phyloP scores from a whole-genome alignment of 441 rosid genomes.

The Manihot esculenta region DNA sequence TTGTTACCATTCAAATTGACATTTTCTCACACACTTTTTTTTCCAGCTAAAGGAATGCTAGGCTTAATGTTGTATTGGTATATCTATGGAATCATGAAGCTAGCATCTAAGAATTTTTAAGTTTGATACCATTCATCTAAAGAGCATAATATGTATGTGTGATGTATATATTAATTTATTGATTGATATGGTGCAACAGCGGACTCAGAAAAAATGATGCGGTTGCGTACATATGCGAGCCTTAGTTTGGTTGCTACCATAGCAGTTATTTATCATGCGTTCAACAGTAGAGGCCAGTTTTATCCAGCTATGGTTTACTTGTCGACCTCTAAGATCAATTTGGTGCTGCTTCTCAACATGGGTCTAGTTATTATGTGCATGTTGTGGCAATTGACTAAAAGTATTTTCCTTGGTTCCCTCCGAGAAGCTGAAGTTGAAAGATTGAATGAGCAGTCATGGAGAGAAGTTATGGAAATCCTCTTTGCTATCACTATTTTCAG shows the following conservation, averaged over 20 bases:
- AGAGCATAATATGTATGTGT: neutral
- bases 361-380: constrained; percentile 79
- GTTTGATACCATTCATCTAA: neutral
- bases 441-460: constrained; percentile 92
- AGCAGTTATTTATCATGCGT: constrained; percentile 81
- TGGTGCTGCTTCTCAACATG: constrained; percentile 86
- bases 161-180: neutral
- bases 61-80: neutral
- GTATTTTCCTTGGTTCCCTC: constrained; percentile 76
- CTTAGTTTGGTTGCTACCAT: constrained; percentile 57
- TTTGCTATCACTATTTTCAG: constrained; percentile 92
- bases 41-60: neutral
- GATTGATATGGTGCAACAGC: constrained; percentile 18
- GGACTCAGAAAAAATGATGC: constrained; percentile 52
- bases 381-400: constrained; percentile 79
- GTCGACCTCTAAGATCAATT: constrained; percentile 86
- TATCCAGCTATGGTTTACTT: constrained; percentile 87
- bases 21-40: neutral
- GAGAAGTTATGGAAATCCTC: constrained; percentile 96
- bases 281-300: constrained; percentile 86
- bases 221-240: constrained; percentile 74
- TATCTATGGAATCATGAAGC: too few relatives aligned
- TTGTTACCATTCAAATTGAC: neutral
- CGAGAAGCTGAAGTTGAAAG: constrained; percentile 96
- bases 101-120: neutral